Conservation (phyloP, 2,329 filamentous ascomycete species). For the Cladophialophora bantiana region DNA sequence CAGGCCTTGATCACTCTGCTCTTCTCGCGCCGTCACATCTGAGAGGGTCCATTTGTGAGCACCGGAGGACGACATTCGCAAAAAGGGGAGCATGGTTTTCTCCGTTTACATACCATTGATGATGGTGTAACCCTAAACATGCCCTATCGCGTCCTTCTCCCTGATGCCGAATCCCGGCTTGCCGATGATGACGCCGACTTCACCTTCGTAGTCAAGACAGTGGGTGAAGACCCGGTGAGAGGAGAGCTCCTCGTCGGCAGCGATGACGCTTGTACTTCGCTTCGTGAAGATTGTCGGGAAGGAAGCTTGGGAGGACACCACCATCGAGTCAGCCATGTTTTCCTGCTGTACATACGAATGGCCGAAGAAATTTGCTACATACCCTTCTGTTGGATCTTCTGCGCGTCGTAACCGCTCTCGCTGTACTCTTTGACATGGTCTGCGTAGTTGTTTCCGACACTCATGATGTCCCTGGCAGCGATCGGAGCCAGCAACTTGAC, state of each 20-base stretch:
- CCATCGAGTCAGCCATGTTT: not conserved
- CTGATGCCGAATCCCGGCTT: slow-evolving; percentile 54
- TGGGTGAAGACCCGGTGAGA: slow-evolving; percentile 57
- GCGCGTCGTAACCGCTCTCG: slow-evolving; percentile 60
- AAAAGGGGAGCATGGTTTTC: too few species aligned
- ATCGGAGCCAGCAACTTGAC: slow-evolving; percentile 45
- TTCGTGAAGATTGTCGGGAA: slow-evolving; percentile 32
- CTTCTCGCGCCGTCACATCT: slow-evolving; percentile 61
- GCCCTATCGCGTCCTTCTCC: slow-evolving; percentile 55
- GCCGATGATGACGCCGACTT: slow-evolving; percentile 64
- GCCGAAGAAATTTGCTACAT: not conserved
- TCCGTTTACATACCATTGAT: slow-evolving; percentile 58
- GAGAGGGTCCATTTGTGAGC: slow-evolving; percentile 45
- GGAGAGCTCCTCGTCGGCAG: slow-evolving; percentile 54
- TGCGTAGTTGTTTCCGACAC: slow-evolving; percentile 57
- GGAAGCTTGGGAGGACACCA: slow-evolving; percentile 24
- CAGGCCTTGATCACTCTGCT: slow-evolving; percentile 65
- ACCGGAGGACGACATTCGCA: too few species aligned
- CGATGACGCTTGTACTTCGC: slow-evolving; percentile 57
- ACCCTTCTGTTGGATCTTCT: slow-evolving; percentile 51
- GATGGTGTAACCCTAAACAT: slow-evolving; percentile 65
- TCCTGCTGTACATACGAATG: not conserved
- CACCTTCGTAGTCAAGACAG: slow-evolving; percentile 63
- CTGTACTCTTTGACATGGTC: slow-evolving; percentile 66
- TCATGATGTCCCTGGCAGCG: slow-evolving; percentile 30